Evolutionary conservation across 495 filamentous ascomycete genomes (phyloP).

Genomic region (Daldinia loculata): DNA sequence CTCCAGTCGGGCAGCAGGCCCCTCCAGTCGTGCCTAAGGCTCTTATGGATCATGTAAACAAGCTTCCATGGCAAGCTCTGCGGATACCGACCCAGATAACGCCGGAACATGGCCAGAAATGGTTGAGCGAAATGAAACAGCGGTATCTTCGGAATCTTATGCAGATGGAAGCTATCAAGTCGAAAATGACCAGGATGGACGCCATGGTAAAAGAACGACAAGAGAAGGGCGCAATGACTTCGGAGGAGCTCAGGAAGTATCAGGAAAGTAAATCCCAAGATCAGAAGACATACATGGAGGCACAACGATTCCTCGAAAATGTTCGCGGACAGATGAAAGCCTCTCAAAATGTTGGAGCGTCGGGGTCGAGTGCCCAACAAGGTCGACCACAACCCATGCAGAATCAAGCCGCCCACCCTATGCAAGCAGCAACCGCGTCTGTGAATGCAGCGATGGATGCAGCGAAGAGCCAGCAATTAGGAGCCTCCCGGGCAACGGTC

Average conservation of each 20-base stretch:
- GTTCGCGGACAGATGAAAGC: conserved; percentile 46
- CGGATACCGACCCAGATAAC: conserved; percentile 27
- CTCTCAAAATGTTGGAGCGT: conserved; percentile 27
- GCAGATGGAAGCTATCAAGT: conserved; percentile 48
- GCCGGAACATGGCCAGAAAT: conserved; percentile 44
- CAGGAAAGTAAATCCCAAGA: conserved; percentile 44
- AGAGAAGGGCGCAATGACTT: conserved; percentile 44
- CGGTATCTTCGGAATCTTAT: conserved; percentile 48
- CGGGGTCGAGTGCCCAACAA: conserved; percentile 39
- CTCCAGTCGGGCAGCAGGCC: conserved; percentile 14
- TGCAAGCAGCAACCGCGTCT: conserved; percentile 43
- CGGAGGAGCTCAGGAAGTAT: conserved; percentile 48
- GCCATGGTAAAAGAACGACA: conserved; percentile 46
- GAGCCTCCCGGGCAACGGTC: conserved; percentile 44
- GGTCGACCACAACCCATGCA: conserved; percentile 40
- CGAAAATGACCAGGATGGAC: conserved; percentile 38
- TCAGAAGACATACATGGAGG: conserved; percentile 48
- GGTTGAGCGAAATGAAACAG: conserved; percentile 43
- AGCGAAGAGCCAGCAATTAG: conserved; percentile 61
- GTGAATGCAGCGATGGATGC: conserved; percentile 62
- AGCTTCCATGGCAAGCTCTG: conserved; percentile 47
- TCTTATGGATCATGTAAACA: conserved; percentile 49
- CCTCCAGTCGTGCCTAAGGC: conserved; percentile 35
- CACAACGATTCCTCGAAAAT: conserved; percentile 44
- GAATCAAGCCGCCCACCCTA: conserved; percentile 36